Base-by-base conservation (phyloP, 192 early-diverging fungal genomes). In the Podila epigama region DNA sequence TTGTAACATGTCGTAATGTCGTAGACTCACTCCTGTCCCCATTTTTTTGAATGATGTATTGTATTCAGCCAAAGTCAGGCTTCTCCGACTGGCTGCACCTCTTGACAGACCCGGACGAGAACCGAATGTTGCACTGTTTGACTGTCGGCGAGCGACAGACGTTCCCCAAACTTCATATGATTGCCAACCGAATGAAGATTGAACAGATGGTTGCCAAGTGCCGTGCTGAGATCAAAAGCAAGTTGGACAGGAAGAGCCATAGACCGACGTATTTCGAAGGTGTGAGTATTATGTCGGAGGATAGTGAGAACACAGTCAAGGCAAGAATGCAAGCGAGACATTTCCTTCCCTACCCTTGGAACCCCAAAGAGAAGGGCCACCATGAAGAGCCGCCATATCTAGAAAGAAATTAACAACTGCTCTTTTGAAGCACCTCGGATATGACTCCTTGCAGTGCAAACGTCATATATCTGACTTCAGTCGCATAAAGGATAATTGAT, bases 101-200 rank as follows among this genome's bases (percentile, higher is more conserved):
- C 13, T 48, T 94, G 20, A 70, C 79, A 5, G 93, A 95, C 70
- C 93, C 92, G 0, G 83, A 83, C 34, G 66, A 79, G 27, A 60
- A 79, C 18, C 83, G 87, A 39, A 64, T 95, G 15, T 65, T 60
- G 34, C 68, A 66, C 39, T 89, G 89, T 62, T 82, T 94, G n/a
- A 54, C 69, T 12, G 81, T 70, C 4, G 95, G 93, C 18, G 71
- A 85, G 50, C 60, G 65, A 20, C 87, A 87, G 48, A 89, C 91
- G 1, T 95, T 88, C 87, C 92, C 94, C 4, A 93, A 93, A 68
- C 63, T 97, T 16, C 78, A 86, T 37, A 91, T 92, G 89, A 91
- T 97, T 60, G 68, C 82, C 13, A 89, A 92, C 56, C 86, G 93
- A 11, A 67, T 94, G 83, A 70, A 73, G 42, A 87, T 97, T 65